These are phyloP conservation scores for Logfia minima DNA, from an alignment of 129 eudicot species.

Conservation along the genomic window DNA sequence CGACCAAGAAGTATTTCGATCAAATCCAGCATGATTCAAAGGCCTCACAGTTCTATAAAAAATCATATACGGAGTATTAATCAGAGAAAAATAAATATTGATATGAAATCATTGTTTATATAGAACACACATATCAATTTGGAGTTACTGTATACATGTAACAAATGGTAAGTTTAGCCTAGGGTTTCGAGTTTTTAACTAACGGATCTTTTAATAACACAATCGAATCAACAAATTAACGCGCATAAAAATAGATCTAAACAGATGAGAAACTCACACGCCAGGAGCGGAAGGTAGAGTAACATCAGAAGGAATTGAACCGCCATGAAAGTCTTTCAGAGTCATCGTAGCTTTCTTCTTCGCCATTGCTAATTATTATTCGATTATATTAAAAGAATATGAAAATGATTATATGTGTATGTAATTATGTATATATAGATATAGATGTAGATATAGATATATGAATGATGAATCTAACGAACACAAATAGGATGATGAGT, in stretches of 20 bases:
- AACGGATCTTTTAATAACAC: conserved; percentile 31
- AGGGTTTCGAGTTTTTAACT: conserved; percentile 38
- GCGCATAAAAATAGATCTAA: conserved; percentile 35
- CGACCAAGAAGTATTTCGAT: conserved; percentile 61
- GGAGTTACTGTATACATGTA: background rate
- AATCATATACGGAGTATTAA: background rate
- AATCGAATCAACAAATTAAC: conserved; percentile 2
- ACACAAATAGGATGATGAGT: background rate
- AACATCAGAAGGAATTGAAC: conserved; percentile 92
- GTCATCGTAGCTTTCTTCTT: conserved; percentile 99
- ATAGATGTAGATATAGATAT: background rate
- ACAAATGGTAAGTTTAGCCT: background rate
- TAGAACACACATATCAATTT: conserved; percentile 1
- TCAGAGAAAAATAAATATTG: background rate
- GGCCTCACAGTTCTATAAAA: conserved; percentile 65
- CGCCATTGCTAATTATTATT: conserved; percentile 46
- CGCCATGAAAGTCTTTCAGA: conserved; percentile 96
- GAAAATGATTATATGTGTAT: conserved; percentile 10
- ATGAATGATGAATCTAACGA: conserved; percentile 1
- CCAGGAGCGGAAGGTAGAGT: conserved; percentile 97
- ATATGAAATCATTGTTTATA: background rate
- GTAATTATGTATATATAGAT: background rate
- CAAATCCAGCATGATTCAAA: conserved; percentile 61
- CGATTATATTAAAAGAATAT: background rate
- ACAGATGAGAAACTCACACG: conserved; percentile 48